Evolutionary conservation across 139 green algal genomes (phyloP).

Genomic region (Coccomyxa sp.): DNA sequence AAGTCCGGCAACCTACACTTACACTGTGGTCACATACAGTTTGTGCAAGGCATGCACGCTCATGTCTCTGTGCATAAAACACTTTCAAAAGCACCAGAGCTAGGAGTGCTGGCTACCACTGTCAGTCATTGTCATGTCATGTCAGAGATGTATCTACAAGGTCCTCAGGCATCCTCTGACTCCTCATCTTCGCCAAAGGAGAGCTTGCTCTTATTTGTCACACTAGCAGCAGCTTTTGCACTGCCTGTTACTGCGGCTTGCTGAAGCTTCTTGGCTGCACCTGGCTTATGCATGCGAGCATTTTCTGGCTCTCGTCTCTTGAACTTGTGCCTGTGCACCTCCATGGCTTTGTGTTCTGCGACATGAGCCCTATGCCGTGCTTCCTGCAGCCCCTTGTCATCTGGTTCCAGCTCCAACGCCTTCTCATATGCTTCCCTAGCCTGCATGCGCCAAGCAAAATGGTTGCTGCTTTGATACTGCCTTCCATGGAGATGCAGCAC

Average conservation of each 20-base stretch:
- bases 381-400: constrained; percentile 46
- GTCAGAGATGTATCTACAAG: neutral
- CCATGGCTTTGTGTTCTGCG: constrained; percentile 22
- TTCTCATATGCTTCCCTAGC: constrained; percentile 60
- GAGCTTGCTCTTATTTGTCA: neutral
- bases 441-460: constrained; percentile 10
- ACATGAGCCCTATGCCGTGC: constrained; percentile 37
- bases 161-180: neutral
- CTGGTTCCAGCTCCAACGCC: constrained; percentile 63
- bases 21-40: too few species aligned
- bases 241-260: neutral
- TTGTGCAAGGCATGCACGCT: too few species aligned
- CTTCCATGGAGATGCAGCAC: neutral
- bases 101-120: too few species aligned
- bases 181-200: constrained; percentile 2
- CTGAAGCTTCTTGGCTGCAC: too few species aligned
- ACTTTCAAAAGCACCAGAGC: too few species aligned
- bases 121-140: too few species aligned
- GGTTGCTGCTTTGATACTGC: neutral
- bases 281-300: too few species aligned
- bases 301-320: constrained; percentile 20
- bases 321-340: constrained; percentile 34
- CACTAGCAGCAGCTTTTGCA: neutral
- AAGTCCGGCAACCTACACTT: too few species aligned
- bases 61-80: too few species aligned